These are phyloP conservation scores for Madurella mycetomatis DNA, from an alignment of 2,329 filamentous ascomycete species.

Conservation along the genomic window DNA sequence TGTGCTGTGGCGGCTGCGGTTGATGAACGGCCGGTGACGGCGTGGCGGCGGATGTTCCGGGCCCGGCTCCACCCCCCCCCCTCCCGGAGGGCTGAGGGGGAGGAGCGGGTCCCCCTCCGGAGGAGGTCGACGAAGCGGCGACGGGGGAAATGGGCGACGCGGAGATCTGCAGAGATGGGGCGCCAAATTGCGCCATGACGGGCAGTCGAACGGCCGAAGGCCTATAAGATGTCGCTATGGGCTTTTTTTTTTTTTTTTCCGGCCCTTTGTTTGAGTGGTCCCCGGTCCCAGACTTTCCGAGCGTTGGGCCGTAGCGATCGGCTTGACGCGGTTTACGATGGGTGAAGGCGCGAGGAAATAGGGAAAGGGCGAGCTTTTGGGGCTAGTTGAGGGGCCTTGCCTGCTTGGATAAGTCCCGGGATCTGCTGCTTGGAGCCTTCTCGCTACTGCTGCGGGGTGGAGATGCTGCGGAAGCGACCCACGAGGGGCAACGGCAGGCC, in stretches of 20 bases:
- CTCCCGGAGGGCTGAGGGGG: conserved; percentile 13
- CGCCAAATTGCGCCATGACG: conserved; percentile 26
- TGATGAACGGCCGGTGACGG: conserved; percentile 8
- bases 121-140: conserved; percentile 19
- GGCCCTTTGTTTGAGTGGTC: neutral
- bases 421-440: conserved; percentile 8
- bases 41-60: conserved; percentile 15
- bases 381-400: conserved; percentile 18
- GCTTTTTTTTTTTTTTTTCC: neutral
- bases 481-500: conserved; percentile 3
- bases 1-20: conserved; percentile 42
- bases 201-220: conserved; percentile 3
- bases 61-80: conserved; percentile 15
- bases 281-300: conserved; percentile 1
- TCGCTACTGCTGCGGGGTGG: conserved; percentile 1
- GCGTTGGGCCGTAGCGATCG: conserved; percentile 10
- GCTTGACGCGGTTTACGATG: conserved; percentile 32
- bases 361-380: conserved; percentile 21
- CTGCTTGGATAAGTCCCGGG: conserved; percentile 9
- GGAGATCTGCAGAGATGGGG: conserved; percentile 21
- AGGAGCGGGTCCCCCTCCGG: conserved; percentile 17
- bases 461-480: neutral
- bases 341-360: conserved; percentile 26
- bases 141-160: conserved; percentile 24
- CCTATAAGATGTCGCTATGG: neutral